Evolutionary conservation across 208 protist genomes (phyloP), one percentile per base, ranked within the genome.

Genomic region (Acanthamoeba pearcei): DNA sequence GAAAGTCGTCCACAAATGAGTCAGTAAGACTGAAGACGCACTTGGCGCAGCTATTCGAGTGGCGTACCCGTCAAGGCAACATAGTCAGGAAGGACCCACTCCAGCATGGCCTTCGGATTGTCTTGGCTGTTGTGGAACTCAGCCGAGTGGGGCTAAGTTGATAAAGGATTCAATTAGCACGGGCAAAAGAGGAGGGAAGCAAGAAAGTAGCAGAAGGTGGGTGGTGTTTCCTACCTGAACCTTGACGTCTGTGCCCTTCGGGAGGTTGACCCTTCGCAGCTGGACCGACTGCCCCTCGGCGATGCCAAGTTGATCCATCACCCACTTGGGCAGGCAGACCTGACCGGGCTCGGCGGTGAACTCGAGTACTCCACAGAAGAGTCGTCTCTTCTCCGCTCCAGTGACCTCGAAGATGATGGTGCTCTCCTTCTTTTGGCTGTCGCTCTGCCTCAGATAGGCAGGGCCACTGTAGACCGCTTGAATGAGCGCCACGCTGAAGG

Each of bases 321-420:
- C 78, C 90, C 90, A 94, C 46, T 66, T 35, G 38, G 90, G 90
- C 35, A 94, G 13, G 51, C 62, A 78, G 8, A 94, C 90, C 29
- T 62, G 51, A 24, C 72, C 90, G 6, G 64, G 46, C 22, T 78
- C 32, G 38, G 68, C 72, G 27, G 90, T 83, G 51, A 94, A 94
- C 51, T 94, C 90, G 8, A 94, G 72, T 38, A 94, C 90, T 2
- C 90, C 90, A 51, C 90, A 94, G 72, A 46, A 94, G 32, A 83
- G 55, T 19, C 86, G 62, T 29, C 86, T 68, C 62, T 70, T 92
- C 86, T 70, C 42, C 9, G 53, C 32, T 5, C 62, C 86, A 8
- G 86, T 78, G 86, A 92, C 38, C n/a, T 92, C 86, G 27, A 92
- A 92, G 62, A 92, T 78, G 29, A 92, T 92, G 10, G 86, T 92